Evolutionary conservation across 306 rosid species (phyloP).

Genomic region (Leucaena leucocephala): DNA sequence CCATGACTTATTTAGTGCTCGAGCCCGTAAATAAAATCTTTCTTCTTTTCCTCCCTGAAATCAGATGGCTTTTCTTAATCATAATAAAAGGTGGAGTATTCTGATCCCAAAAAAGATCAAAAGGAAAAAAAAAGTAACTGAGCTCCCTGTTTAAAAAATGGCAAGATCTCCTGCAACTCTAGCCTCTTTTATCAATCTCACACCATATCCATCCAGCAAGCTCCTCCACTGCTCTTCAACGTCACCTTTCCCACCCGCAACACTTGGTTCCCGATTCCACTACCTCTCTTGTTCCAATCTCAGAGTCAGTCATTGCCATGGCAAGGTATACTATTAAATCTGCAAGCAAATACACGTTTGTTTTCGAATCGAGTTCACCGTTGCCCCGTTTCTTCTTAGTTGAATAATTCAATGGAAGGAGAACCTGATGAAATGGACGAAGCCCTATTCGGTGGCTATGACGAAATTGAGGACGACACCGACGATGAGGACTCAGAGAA

Average conservation of each 20-base stretch:
- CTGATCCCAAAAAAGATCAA: neutral
- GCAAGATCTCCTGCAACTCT: constrained; percentile 43
- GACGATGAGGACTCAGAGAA: constrained; percentile 69
- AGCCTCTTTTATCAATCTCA: constrained; percentile 30
- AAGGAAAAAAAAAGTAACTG: neutral
- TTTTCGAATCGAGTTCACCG: constrained; percentile 6
- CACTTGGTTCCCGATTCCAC: constrained; percentile 24
- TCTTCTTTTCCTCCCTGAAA: too few relatives aligned
- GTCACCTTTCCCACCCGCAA: constrained; percentile 16
- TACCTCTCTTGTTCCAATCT: constrained; percentile 31
- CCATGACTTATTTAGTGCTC: neutral
- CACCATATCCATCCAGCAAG: constrained; percentile 37
- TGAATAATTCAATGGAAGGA: constrained; percentile 47
- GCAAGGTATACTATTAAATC: constrained; percentile 41
- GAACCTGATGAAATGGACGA: constrained; percentile 51
- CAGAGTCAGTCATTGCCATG: constrained; percentile 31
- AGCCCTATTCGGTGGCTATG: constrained; percentile 48
- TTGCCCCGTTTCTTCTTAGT: constrained; percentile 34
- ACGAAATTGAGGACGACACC: constrained; percentile 49
- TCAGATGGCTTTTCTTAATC: too few relatives aligned
- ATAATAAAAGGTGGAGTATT: neutral
- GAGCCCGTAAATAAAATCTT: neutral
- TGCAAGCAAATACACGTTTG: neutral
- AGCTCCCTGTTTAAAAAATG: constrained; percentile 41
- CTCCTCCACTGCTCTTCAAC: constrained; percentile 35